Evolutionary conservation across 2,329 filamentous ascomycete genomes (phyloP).

Genomic region (Trichoderma sp.): DNA sequence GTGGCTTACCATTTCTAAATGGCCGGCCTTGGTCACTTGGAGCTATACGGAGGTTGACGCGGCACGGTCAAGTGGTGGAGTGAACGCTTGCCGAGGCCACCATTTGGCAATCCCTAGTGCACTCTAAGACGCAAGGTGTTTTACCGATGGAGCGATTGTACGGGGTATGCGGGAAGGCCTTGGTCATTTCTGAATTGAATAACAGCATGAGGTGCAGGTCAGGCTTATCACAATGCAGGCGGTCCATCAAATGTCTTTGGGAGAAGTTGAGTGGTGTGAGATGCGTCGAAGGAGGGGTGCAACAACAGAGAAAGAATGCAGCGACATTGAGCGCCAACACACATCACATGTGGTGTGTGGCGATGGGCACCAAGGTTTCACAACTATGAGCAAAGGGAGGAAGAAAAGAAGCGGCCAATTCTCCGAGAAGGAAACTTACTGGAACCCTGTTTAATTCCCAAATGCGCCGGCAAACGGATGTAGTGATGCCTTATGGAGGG

Average conservation of each 20-base stretch:
- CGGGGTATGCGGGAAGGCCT: neutral
- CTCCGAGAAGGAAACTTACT: neutral
- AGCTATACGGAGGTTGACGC: neutral
- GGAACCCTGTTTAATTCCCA: neutral
- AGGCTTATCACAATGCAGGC: neutral
- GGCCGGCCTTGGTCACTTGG: neutral
- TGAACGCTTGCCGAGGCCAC: neutral
- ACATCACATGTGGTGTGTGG: neutral
- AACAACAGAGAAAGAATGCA: neutral
- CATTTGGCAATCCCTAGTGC: neutral
- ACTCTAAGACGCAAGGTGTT: neutral
- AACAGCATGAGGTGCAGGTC: neutral
- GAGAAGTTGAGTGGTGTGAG: neutral
- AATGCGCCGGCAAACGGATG: neutral
- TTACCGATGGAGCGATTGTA: neutral
- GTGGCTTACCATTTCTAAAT: neutral
- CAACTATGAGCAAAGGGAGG: neutral
- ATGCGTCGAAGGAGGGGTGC: neutral
- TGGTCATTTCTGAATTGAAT: neutral
- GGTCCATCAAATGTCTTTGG: neutral
- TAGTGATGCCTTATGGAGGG: slow-evolving; percentile 1
- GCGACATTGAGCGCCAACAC: neutral
- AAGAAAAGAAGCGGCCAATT: neutral
- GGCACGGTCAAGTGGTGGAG: neutral
- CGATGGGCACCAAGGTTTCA: neutral